Conservation (phyloP, 192 early-diverging fungal genomes). For the Funneliformis mosseae region DNA sequence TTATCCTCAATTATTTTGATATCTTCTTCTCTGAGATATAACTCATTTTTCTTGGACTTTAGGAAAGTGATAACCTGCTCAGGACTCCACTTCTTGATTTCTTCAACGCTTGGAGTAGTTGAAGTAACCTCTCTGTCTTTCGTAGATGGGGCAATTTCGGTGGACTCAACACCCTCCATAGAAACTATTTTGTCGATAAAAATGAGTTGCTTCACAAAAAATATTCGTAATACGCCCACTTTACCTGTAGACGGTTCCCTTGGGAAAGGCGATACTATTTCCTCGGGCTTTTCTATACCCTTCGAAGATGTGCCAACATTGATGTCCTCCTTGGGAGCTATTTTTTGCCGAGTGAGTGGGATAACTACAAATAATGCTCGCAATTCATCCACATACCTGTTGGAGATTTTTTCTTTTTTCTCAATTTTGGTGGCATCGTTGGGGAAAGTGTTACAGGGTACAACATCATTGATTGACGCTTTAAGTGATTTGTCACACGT, state of each 20-base stretch:
- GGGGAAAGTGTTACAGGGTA: no score
- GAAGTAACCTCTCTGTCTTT: constrained; percentile 5
- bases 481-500: no score
- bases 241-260: constrained; percentile 27
- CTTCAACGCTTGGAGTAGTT: constrained; percentile 23
- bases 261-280: background rate
- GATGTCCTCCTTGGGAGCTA: background rate
- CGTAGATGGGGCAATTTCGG: background rate
- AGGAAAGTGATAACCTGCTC: constrained; percentile 8
- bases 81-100: constrained; percentile 16
- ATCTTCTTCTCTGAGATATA: no score
- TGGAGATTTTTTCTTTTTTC: no score
- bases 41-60: no score
- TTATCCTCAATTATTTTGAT: no score
- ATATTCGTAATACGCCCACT: constrained; percentile 16
- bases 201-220: constrained; percentile 11
- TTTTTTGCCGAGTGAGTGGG: background rate
- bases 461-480: no score
- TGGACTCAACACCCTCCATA: constrained; percentile 19
- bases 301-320: background rate
- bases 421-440: no score
- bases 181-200: constrained; percentile 25
- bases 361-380: no score
- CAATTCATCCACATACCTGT: no score
- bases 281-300: background rate